phyloP scores from a whole-genome alignment of 495 filamentous ascomycete genomes.

The Annulohypoxylon maeteangense region DNA sequence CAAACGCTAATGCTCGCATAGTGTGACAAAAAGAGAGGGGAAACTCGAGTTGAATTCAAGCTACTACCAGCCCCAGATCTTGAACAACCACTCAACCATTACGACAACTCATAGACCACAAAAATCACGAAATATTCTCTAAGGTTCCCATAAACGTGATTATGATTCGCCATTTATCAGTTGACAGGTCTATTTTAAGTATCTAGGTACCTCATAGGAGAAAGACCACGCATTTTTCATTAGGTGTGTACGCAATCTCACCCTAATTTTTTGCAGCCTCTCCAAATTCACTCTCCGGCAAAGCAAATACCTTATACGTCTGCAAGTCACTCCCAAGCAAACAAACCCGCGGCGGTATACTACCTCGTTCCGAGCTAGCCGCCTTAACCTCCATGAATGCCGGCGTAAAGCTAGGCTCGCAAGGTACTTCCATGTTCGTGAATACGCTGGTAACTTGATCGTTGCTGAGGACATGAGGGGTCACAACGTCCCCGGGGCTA shows the following conservation, averaged over 20 bases:
- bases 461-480: slow-evolving; percentile 42
- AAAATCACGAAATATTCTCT: too few species aligned
- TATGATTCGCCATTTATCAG: too few species aligned
- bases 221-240: background rate
- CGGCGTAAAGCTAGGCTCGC: slow-evolving; percentile 53
- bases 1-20: too few species aligned
- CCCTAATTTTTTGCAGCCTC: background rate
- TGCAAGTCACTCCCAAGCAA: slow-evolving; percentile 57
- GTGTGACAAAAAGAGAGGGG: too few species aligned
- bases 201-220: too few species aligned
- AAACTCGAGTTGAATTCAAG: too few species aligned
- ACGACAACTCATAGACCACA: too few species aligned
- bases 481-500: slow-evolving; percentile 20
- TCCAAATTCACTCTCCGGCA: slow-evolving; percentile 46
- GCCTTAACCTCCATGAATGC: slow-evolving; percentile 59
- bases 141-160: too few species aligned
- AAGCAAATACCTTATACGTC: slow-evolving; percentile 55
- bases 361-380: slow-evolving; percentile 48
- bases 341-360: slow-evolving; percentile 56
- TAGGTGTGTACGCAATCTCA: background rate
- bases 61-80: too few species aligned
- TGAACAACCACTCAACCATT: too few species aligned
- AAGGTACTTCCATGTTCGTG: slow-evolving; percentile 44
- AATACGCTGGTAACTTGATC: slow-evolving; percentile 36
- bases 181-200: too few species aligned